These are phyloP conservation scores for Alternaria conjuncta DNA, from an alignment of 2,329 filamentous ascomycete genomes.

Conservation along the genomic window DNA sequence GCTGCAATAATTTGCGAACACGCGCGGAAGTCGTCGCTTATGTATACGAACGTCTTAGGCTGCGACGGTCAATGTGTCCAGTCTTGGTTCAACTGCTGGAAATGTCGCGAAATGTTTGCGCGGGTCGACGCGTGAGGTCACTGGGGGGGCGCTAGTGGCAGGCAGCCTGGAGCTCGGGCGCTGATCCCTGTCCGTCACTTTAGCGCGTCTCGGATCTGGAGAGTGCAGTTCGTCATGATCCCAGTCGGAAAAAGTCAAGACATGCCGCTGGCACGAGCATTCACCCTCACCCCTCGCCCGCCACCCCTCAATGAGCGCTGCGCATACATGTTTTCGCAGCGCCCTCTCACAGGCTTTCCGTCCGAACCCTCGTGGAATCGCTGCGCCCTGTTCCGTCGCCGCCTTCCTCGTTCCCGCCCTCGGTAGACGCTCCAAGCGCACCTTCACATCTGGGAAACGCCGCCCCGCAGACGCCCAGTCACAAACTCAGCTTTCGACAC, in stretches of 20 bases:
- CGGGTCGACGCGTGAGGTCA: constrained; percentile 18
- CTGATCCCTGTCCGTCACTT: neutral
- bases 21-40: constrained; percentile 5
- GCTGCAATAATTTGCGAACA: neutral
- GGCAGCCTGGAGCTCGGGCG: constrained; percentile 14
- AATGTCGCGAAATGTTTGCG: constrained; percentile 16
- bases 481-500: neutral
- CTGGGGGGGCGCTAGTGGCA: constrained; percentile 11
- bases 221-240: constrained; percentile 26
- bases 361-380: constrained; percentile 25
- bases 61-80: neutral
- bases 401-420: constrained; percentile 46
- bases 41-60: neutral
- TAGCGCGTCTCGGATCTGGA: constrained; percentile 20
- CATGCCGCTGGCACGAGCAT: constrained; percentile 21
- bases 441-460: constrained; percentile 34
- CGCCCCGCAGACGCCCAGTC: constrained; percentile 13
- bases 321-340: constrained; percentile 46
- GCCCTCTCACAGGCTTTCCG: constrained; percentile 47
- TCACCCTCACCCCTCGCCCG: constrained; percentile 20
- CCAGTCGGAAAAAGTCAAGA: constrained; percentile 35
- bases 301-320: constrained; percentile 46
- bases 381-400: constrained; percentile 33
- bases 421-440: constrained; percentile 26
- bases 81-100: neutral